Percentiles rank a stretch among this genome's conserved stretches.
Evolutionary conservation across 2,329 filamentous ascomycete species (phyloP).

Genomic region (Neurospora sp.): DNA sequence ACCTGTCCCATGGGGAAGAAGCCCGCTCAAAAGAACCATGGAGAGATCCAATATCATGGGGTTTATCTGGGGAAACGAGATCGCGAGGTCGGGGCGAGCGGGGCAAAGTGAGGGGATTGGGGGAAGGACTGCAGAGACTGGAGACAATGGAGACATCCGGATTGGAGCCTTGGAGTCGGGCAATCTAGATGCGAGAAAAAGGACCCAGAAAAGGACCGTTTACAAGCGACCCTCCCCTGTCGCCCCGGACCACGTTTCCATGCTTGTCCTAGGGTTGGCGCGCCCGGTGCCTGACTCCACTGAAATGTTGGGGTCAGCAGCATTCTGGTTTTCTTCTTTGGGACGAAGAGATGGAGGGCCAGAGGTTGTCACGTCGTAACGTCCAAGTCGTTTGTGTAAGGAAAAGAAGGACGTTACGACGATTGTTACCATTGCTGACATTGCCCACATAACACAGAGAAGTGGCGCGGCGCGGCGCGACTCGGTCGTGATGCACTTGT

Average conservation of each 20-base stretch:
- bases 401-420: not conserved
- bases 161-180: not conserved
- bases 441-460: not conserved
- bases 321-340: not conserved
- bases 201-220: constrained; percentile 19
- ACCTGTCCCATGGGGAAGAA: not conserved
- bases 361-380: not conserved
- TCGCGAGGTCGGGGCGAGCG: not conserved
- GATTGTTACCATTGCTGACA: not conserved
- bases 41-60: not conserved
- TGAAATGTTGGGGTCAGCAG: not conserved
- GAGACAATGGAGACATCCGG: not conserved
- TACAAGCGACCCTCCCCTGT: constrained; percentile 6
- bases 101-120: not conserved
- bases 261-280: not conserved
- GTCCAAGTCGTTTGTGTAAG: not conserved
- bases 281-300: not conserved
- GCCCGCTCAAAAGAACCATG: not conserved
- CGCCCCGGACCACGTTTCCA: not conserved
- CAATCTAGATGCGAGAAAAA: not conserved
- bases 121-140: not conserved
- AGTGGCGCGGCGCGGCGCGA: not conserved
- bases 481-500: not conserved
- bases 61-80: not conserved
- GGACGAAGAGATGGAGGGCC: not conserved